These are phyloP conservation scores for Salix viminalis DNA, from an alignment of 345 rosid genomes.

Conservation along the genomic window DNA sequence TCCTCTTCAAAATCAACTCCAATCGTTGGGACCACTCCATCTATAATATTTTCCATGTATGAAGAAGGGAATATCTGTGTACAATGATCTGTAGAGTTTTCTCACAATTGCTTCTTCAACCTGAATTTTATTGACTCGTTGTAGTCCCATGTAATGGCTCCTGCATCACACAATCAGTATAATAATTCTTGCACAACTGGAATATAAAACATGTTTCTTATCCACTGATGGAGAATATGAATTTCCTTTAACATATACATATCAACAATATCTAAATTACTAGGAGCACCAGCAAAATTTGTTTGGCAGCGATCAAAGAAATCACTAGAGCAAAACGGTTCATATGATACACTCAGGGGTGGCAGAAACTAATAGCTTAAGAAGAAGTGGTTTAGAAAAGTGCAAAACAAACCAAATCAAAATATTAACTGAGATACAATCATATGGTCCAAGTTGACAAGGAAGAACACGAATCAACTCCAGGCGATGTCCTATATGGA, in stretches of 20 bases:
- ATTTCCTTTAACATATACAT: background rate
- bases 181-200: background rate
- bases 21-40: slow-evolving; percentile 35
- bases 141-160: slow-evolving; percentile 15
- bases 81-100: slow-evolving; percentile 29
- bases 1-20: slow-evolving; percentile 30
- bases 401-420: too few species aligned
- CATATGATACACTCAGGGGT: too few species aligned
- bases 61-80: slow-evolving; percentile 44
- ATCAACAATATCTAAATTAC: background rate
- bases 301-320: too few species aligned
- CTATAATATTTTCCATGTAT: slow-evolving; percentile 28
- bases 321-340: too few species aligned
- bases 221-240: background rate
- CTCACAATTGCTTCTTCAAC: slow-evolving; percentile 27
- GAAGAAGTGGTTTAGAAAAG: too few species aligned
- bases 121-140: slow-evolving; percentile 15
- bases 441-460: too few species aligned
- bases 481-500: too few species aligned
- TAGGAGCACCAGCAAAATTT: background rate
- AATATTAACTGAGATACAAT: too few species aligned
- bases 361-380: too few species aligned
- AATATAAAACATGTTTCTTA: background rate
- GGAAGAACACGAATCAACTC: too few species aligned
- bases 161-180: slow-evolving; percentile 22